Percentiles rank a stretch among this genome's conserved stretches.
These are phyloP conservation scores for Aspergillus bertholletiae DNA, from an alignment of 495 filamentous ascomycete species.

Conservation along the genomic window DNA sequence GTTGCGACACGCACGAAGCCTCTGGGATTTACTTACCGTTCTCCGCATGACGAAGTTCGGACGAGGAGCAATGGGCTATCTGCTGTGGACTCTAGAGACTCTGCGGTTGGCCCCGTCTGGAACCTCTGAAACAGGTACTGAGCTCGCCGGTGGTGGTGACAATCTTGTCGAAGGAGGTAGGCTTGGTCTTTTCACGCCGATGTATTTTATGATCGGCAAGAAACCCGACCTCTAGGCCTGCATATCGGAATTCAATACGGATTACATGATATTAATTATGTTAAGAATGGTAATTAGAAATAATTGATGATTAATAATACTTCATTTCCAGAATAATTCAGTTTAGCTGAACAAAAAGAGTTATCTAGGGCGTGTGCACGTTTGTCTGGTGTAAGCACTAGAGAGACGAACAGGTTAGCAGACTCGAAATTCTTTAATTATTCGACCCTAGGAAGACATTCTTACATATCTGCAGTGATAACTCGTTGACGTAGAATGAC, in stretches of 20 bases:
- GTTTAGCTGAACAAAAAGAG: too few relatives aligned
- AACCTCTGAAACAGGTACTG: neutral
- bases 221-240: neutral
- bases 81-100: neutral
- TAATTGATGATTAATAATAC: too few relatives aligned
- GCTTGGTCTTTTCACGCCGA: neutral
- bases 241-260: neutral
- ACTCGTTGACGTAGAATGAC: too few relatives aligned
- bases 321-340: too few relatives aligned
- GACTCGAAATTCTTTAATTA: too few relatives aligned
- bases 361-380: too few relatives aligned
- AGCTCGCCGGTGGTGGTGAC: slow-evolving; percentile 3
- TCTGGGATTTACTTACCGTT: slow-evolving; percentile 3
- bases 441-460: too few relatives aligned
- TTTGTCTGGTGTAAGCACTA: too few relatives aligned
- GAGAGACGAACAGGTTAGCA: too few relatives aligned
- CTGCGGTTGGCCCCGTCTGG: slow-evolving; percentile 1
- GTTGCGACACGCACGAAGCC: neutral
- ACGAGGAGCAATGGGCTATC: neutral
- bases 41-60: slow-evolving; percentile 5
- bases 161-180: neutral
- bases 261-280: neutral
- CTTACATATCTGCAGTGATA: too few relatives aligned
- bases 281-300: neutral
- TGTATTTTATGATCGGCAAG: slow-evolving; percentile 1